These are phyloP conservation scores for Penicillium sp. DNA, from an alignment of 2,329 filamentous ascomycete species.

Conservation along the genomic window DNA sequence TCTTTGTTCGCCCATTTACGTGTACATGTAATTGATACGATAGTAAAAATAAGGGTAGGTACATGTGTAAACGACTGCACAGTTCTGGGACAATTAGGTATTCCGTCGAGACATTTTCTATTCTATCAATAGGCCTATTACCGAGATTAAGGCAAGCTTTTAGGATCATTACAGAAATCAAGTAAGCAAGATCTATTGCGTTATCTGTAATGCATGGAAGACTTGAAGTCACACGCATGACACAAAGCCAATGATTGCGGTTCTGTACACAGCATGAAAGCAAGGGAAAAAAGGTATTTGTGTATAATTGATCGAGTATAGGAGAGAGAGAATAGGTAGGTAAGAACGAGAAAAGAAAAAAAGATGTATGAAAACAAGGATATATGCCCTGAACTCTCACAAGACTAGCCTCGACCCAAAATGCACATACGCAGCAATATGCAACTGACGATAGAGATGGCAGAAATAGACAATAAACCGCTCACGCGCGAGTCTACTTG, in stretches of 20 bases:
- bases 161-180: not conserved
- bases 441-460: slow-evolving; percentile 19
- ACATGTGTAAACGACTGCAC: too few relatives aligned
- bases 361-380: slow-evolving; percentile 18
- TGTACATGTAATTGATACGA: too few relatives aligned
- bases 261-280: not conserved
- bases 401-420: slow-evolving; percentile 19
- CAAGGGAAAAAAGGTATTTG: slow-evolving; percentile 9
- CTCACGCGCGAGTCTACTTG: slow-evolving; percentile 41
- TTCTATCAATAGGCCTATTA: not conserved
- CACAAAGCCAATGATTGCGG: not conserved
- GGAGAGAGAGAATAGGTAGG: slow-evolving; percentile 9
- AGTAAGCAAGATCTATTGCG: slow-evolving; percentile 20
- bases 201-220: slow-evolving; percentile 15
- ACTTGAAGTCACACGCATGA: slow-evolving; percentile 5
- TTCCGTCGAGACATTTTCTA: slow-evolving; percentile 1
- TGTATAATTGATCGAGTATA: slow-evolving; percentile 24
- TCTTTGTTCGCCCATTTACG: too few relatives aligned
- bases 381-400: slow-evolving; percentile 25
- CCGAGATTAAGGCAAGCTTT: not conserved
- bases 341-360: slow-evolving; percentile 14
- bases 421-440: slow-evolving; percentile 25
- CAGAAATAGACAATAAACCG: slow-evolving; percentile 7
- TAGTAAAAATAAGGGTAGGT: too few relatives aligned
- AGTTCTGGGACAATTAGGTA: too few relatives aligned